A percentile compares a stretch with the other conserved stretches of the same genome.
These are phyloP conservation scores for Solanum sitiens DNA, from an alignment of 257 asterid genomes.

Conservation along the genomic window DNA sequence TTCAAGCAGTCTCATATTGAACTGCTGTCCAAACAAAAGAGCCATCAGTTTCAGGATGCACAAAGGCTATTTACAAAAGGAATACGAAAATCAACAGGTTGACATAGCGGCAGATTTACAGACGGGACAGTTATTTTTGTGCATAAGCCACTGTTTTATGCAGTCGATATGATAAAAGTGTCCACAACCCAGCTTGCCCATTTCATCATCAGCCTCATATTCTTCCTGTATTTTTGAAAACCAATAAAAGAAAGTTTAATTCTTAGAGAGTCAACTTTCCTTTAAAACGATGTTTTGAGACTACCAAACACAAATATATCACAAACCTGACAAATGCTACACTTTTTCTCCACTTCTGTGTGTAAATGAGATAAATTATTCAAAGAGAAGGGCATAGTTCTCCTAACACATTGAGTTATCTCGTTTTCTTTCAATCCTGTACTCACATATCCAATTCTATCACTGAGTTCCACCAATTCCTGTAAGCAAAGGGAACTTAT, in stretches of 20 bases:
- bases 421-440: constrained; percentile 76
- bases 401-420: constrained; percentile 49
- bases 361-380: constrained; percentile 6
- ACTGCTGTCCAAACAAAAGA: too few relatives aligned
- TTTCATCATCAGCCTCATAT: constrained; percentile 57
- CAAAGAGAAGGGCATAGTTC: constrained; percentile 16
- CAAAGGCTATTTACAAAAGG: constrained; percentile 31
- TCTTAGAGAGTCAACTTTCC: background rate
- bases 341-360: constrained; percentile 40
- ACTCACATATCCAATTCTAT: constrained; percentile 70
- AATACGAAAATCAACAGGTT: background rate
- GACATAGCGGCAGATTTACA: constrained; percentile 54
- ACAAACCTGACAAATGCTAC: constrained; percentile 88
- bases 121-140: constrained; percentile 60
- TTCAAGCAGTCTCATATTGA: too few relatives aligned
- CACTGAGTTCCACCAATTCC: constrained; percentile 85
- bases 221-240: constrained; percentile 44
- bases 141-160: constrained; percentile 81
- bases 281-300: background rate
- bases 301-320: background rate
- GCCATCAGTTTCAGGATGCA: background rate
- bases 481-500: constrained; percentile 7
- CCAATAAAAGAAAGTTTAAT: background rate
- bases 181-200: constrained; percentile 61
- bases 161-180: constrained; percentile 62